Evolutionary conservation across 495 filamentous ascomycete genomes (phyloP), one percentile per base, ranked within the genome.

Genomic region (Gamarada debralockiae): DNA sequence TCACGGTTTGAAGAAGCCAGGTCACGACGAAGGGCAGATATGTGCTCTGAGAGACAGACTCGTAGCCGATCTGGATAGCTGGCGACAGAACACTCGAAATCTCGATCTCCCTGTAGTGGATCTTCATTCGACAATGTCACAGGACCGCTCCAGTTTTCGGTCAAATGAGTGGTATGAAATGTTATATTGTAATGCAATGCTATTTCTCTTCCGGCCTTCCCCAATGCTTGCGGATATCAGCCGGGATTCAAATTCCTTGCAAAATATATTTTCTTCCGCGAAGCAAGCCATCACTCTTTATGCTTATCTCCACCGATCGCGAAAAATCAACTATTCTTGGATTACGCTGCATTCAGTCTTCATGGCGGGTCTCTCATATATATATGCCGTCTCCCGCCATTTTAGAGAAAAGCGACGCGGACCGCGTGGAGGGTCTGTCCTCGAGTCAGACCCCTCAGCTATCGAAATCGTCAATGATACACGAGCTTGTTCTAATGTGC

Each of bases 271-370:
- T 44, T 22, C 18, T 6, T 21, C 60, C 18, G 52, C 63, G n/a
- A 60, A 57, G 17, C 40, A 65, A 33, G 45, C 57, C 1, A 56
- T 65, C n/a, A 41, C 22, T 3, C 33, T 60, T 0, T 65, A 65
- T 44, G 39, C 63, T 10, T 59, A 55, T 18, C 57, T 65, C 3
- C 58, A 63, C 40, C 47, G 55, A 22, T 60, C 51, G 13, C 50
- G 55, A 23, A 51, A 61, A 24, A 63, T 65, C 36, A 65, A 65
- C 55, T 65, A 63, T 42, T 63, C 63, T 18, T 65, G 63, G 63
- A 61, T 63, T 21, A 63, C 60, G 1, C 39, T 65, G 15, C 63
- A 65, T 31, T 50, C 53, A 1, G 51, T 61, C 20, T 65, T 65
- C 41, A 65, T 65, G 63, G 60, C 63, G 0, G 63, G 63, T 8